Evolutionary conservation across 2,329 filamentous ascomycete species (phyloP).

Genomic region (Colletotrichum filicis): DNA sequence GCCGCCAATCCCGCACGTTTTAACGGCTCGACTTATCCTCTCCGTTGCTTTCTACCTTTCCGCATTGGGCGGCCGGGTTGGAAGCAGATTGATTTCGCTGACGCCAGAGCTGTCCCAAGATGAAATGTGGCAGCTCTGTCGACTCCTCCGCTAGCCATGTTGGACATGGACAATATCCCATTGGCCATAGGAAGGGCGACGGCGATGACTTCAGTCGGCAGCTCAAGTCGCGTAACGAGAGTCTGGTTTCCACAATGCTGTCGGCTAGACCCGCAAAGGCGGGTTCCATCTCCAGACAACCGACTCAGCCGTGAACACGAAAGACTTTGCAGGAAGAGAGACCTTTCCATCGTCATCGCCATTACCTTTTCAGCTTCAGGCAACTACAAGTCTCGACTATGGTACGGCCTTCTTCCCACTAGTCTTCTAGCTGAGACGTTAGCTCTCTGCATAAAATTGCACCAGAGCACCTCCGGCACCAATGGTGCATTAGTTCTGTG

Average conservation of each 20-base stretch:
- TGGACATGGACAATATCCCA: not conserved
- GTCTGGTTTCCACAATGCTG: not conserved
- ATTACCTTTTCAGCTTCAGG: conserved; percentile 5
- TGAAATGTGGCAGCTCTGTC: not conserved
- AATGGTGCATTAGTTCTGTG: conserved; percentile 31
- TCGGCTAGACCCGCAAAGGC: not conserved
- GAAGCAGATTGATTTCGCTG: not conserved
- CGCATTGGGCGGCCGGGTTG: not conserved
- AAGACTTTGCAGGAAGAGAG: not conserved
- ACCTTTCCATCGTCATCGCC: not conserved
- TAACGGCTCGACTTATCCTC: not conserved
- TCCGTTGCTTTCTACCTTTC: conserved; percentile 1
- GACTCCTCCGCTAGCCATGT: not conserved
- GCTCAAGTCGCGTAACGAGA: not conserved
- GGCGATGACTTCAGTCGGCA: not conserved
- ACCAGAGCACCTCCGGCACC: conserved; percentile 1
- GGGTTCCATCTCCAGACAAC: not conserved
- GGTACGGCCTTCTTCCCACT: not conserved
- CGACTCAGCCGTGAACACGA: not conserved
- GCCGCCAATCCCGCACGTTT: conserved; percentile 14
- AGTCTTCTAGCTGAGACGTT: conserved; percentile 34
- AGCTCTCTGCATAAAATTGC: conserved; percentile 33
- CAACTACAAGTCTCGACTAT: not conserved
- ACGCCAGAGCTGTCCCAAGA: not conserved
- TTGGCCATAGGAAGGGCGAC: not conserved